Percentiles rank a stretch among this genome's conserved stretches.
Conservation (phyloP, 805 yeast species). For the Candida germanica region DNA sequence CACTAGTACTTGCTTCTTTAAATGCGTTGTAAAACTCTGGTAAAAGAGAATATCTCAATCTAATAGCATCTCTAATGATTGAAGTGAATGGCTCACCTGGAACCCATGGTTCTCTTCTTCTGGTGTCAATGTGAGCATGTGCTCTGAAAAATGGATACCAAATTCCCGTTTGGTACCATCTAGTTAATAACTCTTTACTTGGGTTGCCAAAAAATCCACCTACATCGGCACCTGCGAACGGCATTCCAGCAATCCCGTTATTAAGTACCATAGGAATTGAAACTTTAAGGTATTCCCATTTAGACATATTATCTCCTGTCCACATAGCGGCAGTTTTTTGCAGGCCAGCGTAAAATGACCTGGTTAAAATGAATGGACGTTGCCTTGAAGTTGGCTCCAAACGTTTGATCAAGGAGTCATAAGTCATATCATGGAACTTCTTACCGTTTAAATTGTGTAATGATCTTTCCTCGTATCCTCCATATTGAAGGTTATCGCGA, state of each 20-base stretch:
- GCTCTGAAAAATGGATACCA: conserved; percentile 97
- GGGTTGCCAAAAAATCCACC: conserved; percentile 97
- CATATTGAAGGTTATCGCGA: conserved; percentile 73
- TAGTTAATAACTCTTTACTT: conserved; percentile 65
- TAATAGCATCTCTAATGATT: conserved; percentile 65
- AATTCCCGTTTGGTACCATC: conserved; percentile 96
- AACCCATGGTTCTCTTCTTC: conserved; percentile 91
- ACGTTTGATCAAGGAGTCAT: conserved; percentile 57
- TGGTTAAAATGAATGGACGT: conserved; percentile 84
- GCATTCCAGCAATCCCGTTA: conserved; percentile 78
- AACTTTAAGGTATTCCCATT: conserved; percentile 79
- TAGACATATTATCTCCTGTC: conserved; percentile 96
- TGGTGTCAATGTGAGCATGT: conserved; percentile 93
- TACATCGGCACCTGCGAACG: conserved; percentile 94
- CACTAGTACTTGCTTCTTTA: conserved; percentile 54
- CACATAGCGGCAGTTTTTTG: conserved; percentile 91
- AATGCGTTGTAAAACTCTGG: conserved; percentile 83
- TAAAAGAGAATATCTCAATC: conserved; percentile 68
- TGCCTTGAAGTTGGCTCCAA: conserved; percentile 38
- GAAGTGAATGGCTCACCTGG: conserved; percentile 71
- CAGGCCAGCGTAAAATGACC: conserved; percentile 88
- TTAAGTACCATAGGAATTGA: conserved; percentile 89
- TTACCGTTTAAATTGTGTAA: conserved; percentile 84
- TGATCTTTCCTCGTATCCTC: conserved; percentile 86
- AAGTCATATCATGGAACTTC: conserved; percentile 78